Percentiles rank a stretch among this genome's conserved stretches.
Conservation (phyloP, 306 rosid genomes). For the Casuarina cunninghamiana region DNA sequence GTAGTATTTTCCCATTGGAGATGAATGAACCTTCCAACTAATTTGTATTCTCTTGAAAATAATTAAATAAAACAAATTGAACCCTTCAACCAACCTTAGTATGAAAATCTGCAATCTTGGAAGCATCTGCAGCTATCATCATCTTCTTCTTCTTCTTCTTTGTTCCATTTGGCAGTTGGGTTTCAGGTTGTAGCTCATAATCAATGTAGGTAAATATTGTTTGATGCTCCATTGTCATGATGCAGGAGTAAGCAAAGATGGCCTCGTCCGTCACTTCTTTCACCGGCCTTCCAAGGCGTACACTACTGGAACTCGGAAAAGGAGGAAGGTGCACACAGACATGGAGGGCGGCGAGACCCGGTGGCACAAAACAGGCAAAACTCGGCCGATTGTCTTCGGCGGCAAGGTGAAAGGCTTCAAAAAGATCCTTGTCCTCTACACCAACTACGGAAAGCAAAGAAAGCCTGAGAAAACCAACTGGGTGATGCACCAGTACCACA, state of each 20-base stretch:
- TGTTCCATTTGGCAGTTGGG: too few relatives aligned
- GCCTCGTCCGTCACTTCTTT: constrained; percentile 54
- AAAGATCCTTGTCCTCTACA: constrained; percentile 72
- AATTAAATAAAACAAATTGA: not conserved
- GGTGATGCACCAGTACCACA: constrained; percentile 76
- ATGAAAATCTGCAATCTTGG: not conserved
- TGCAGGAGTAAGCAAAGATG: constrained; percentile 59
- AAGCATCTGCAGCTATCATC: too few relatives aligned
- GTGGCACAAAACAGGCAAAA: constrained; percentile 68
- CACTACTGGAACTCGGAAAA: constrained; percentile 55
- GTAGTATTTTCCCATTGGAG: too few relatives aligned
- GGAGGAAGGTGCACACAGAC: constrained; percentile 53
- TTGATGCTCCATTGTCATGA: not conserved
- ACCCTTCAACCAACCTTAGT: not conserved
- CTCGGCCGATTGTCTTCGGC: constrained; percentile 37
- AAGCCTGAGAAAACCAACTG: constrained; percentile 77
- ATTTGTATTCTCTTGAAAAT: not conserved
- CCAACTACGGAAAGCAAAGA: constrained; percentile 68
- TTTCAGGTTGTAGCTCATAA: too few relatives aligned
- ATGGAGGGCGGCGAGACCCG: constrained; percentile 51
- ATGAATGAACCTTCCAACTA: not conserved
- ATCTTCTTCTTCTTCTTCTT: too few relatives aligned
- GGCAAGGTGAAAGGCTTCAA: constrained; percentile 58
- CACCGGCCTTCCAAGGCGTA: constrained; percentile 62
- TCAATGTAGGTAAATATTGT: not conserved